Conservation (phyloP, 2,329 filamentous ascomycete species). For the Pseudocercospora vitis region DNA sequence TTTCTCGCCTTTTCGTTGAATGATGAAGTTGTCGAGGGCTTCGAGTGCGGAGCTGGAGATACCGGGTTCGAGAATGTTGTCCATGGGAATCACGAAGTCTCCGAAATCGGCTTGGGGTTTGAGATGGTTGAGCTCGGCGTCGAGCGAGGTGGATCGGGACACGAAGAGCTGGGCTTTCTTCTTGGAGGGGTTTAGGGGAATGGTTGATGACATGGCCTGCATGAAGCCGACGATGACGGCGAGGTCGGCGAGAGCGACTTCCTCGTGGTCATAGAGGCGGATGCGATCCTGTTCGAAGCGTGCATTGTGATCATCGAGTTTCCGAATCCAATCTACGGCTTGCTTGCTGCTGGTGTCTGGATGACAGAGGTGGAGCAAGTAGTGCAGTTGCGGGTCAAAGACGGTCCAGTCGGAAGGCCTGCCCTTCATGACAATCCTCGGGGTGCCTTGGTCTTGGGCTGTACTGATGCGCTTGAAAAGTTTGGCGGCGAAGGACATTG, state of each 20-base stretch:
- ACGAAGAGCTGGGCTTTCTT: slow-evolving; percentile 18
- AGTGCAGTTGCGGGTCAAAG: slow-evolving; percentile 21
- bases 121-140: slow-evolving; percentile 5
- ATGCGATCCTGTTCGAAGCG: slow-evolving; percentile 15
- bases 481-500: slow-evolving; percentile 11
- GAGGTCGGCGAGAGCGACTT: slow-evolving; percentile 15
- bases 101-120: slow-evolving; percentile 21
- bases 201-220: slow-evolving; percentile 14
- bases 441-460: neutral
- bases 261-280: slow-evolving; percentile 13
- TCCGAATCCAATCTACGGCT: slow-evolving; percentile 22
- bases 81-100: slow-evolving; percentile 12
- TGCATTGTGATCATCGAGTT: slow-evolving; percentile 22
- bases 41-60: slow-evolving; percentile 9
- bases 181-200: slow-evolving; percentile 12
- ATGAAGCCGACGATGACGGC: slow-evolving; percentile 22
- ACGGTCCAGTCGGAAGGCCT: slow-evolving; percentile 18
- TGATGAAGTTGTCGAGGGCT: slow-evolving; percentile 17
- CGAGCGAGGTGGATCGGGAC: slow-evolving; percentile 4
- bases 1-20: slow-evolving; percentile 7
- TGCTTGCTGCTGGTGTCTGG: slow-evolving; percentile 14
- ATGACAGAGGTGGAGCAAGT: slow-evolving; percentile 20
- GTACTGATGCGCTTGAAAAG: slow-evolving; percentile 16
- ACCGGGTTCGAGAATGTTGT: slow-evolving; percentile 15
- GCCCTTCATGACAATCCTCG: slow-evolving; percentile 18